phyloP scores from a whole-genome alignment of 2,329 filamentous ascomycete genomes.

The Raffaelea ambrosiae region DNA sequence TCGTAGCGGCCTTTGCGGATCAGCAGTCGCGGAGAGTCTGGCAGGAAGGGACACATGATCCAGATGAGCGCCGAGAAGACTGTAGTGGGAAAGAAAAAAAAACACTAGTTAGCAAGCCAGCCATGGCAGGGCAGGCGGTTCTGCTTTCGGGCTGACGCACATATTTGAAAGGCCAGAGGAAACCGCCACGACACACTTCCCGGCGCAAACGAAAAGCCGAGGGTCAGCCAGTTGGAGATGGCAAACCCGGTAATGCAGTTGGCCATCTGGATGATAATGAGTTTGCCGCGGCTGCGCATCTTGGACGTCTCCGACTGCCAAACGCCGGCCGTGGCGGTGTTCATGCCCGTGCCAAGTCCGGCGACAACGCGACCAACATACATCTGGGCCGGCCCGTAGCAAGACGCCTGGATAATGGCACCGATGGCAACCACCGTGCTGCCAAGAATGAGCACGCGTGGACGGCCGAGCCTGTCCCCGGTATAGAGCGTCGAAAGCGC shows the following conservation, averaged over 20 bases:
- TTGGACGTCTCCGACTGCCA: slow-evolving; percentile 10
- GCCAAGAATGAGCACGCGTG: slow-evolving; percentile 14
- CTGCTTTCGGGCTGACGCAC: no score
- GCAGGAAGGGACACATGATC: slow-evolving; percentile 2
- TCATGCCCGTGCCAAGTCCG: slow-evolving; percentile 3
- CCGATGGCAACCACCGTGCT: slow-evolving; percentile 12
- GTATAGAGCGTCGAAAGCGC: slow-evolving; percentile 13
- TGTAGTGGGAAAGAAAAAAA: no score
- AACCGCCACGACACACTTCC: slow-evolving; percentile 14
- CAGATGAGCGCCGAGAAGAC: slow-evolving; percentile 2
- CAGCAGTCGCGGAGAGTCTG: slow-evolving; percentile 2
- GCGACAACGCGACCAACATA: slow-evolving; percentile 2
- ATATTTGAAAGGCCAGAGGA: slow-evolving; percentile 17
- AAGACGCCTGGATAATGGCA: slow-evolving; percentile 9
- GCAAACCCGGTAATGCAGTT: slow-evolving; percentile 28
- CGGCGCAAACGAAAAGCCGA: slow-evolving; percentile 12
- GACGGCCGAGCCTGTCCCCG: slow-evolving; percentile 15
- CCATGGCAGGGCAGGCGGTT: no score
- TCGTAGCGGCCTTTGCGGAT: slow-evolving; percentile 1
- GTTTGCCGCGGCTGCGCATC: slow-evolving; percentile 14
- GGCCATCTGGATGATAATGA: slow-evolving; percentile 20
- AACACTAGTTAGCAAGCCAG: no score
- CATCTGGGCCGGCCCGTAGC: slow-evolving; percentile 5
- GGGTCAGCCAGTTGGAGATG: slow-evolving; percentile 22
- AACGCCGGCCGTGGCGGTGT: slow-evolving; percentile 3